A percentile compares a stretch with the other conserved stretches of the same genome.
phyloP scores from a whole-genome alignment of 2,329 filamentous ascomycete genomes.

The Endothia cerciana region DNA sequence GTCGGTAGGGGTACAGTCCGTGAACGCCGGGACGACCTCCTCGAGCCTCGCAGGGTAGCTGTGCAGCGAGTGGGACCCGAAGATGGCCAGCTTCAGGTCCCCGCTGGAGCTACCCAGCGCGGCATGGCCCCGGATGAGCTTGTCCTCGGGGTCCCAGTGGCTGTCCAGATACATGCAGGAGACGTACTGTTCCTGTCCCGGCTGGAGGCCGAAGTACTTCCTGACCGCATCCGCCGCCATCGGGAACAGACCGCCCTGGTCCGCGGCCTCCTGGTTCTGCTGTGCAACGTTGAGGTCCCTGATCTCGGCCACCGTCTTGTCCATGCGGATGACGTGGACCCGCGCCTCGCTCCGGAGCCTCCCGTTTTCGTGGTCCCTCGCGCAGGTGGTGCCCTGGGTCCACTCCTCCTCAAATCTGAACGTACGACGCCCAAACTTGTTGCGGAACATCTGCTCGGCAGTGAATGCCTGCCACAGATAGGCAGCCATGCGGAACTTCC shows the following conservation, averaged over 20 bases:
- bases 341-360: conserved; percentile 89
- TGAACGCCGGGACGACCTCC: conserved; percentile 86
- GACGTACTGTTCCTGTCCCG: conserved; percentile 85
- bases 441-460: conserved; percentile 91
- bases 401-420: conserved; percentile 96
- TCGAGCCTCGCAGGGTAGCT: conserved; percentile 89
- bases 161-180: conserved; percentile 85
- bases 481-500: conserved; percentile 92
- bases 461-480: conserved; percentile 98
- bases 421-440: conserved; percentile 80
- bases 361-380: conserved; percentile 70
- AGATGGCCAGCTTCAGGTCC: conserved; percentile 82
- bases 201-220: conserved; percentile 72
- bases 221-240: conserved; percentile 80
- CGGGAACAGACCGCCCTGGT: conserved; percentile 73
- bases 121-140: conserved; percentile 78
- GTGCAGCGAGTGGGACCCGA: conserved; percentile 89
- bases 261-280: conserved; percentile 70
- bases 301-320: conserved; percentile 85
- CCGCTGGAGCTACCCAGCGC: conserved; percentile 76
- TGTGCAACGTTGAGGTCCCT: conserved; percentile 78
- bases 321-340: conserved; percentile 80
- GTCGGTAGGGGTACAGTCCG: conserved; percentile 88
- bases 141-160: conserved; percentile 77
- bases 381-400: conserved; percentile 80